Conservation (phyloP, 495 filamentous ascomycete species). For the Neurospora discreta region DNA sequence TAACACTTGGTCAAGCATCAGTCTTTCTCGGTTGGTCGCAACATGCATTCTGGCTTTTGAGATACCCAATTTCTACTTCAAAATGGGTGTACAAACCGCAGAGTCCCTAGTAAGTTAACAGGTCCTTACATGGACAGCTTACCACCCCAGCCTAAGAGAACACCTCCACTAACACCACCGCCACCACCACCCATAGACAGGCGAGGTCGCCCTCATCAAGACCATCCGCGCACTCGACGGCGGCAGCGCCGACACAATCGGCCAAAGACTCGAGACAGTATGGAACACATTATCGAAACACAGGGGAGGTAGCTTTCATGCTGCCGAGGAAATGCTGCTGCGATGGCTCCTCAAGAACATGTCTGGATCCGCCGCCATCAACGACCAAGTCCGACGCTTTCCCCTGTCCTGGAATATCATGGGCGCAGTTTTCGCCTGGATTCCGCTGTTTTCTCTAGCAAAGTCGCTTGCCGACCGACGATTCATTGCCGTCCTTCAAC, state of each 20-base stretch:
- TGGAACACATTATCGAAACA: constrained; percentile 24
- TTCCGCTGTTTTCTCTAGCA: constrained; percentile 33
- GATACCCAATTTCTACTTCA: neutral
- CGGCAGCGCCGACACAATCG: constrained; percentile 20
- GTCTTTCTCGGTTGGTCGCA: neutral
- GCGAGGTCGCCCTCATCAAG: constrained; percentile 15
- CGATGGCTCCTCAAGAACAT: constrained; percentile 40
- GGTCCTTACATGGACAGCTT: neutral
- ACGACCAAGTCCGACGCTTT: constrained; percentile 34
- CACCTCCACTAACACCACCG: neutral
- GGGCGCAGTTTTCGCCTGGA: constrained; percentile 26
- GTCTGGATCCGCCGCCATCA: constrained; percentile 26
- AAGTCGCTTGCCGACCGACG: constrained; percentile 34
- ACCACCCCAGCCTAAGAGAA: neutral
- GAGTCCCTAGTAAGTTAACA: neutral
- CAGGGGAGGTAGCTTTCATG: constrained; percentile 26
- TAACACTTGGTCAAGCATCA: neutral
- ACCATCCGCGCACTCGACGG: constrained; percentile 28
- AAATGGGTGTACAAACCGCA: neutral
- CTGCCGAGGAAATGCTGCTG: constrained; percentile 35
- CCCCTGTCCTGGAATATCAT: constrained; percentile 33
- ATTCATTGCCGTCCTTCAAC: constrained; percentile 29
- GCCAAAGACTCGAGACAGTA: constrained; percentile 29
- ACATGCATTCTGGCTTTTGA: neutral
- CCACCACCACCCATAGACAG: constrained; percentile 4